Evolutionary conservation across 2,329 filamentous ascomycete genomes (phyloP).

Genomic region (Aspergillus aculeatus): DNA sequence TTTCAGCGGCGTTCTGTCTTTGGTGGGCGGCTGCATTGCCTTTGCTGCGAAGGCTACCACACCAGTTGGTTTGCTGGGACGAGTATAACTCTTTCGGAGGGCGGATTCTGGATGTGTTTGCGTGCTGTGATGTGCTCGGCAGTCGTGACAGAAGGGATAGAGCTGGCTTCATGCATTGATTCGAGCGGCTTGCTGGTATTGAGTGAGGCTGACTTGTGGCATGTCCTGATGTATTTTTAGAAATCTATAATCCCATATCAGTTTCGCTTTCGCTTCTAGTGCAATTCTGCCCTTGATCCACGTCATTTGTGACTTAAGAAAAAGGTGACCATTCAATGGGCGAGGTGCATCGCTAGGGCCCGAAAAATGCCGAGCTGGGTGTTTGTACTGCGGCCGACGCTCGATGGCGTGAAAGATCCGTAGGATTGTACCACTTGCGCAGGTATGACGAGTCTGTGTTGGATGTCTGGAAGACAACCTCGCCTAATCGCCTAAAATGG

Average conservation of each 20-base stretch:
- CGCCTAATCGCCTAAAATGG: constrained; percentile 3
- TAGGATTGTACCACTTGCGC: not conserved
- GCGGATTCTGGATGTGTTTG: too few species aligned
- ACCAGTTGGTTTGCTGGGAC: constrained; percentile 40
- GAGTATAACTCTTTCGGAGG: not conserved
- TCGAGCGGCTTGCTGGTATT: not conserved
- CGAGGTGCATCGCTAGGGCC: too few species aligned
- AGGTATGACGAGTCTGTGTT: not conserved
- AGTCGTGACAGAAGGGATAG: not conserved
- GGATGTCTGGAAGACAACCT: not conserved
- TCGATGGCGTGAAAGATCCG: too few species aligned
- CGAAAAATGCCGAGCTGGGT: too few species aligned
- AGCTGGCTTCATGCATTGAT: not conserved
- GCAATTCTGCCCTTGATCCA: not conserved
- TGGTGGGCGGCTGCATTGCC: constrained; percentile 25
- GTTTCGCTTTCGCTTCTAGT: not conserved
- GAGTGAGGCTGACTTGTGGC: not conserved
- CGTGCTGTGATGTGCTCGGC: not conserved
- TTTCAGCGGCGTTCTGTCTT: constrained; percentile 33
- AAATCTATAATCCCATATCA: not conserved
- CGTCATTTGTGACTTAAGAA: too few species aligned
- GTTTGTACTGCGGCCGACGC: too few species aligned
- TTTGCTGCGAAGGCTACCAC: constrained; percentile 38
- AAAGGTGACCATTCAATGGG: too few species aligned
- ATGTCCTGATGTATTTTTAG: not conserved